Evolutionary conservation across 441 rosid genomes (phyloP).

Genomic region (Populus hybrid): DNA sequence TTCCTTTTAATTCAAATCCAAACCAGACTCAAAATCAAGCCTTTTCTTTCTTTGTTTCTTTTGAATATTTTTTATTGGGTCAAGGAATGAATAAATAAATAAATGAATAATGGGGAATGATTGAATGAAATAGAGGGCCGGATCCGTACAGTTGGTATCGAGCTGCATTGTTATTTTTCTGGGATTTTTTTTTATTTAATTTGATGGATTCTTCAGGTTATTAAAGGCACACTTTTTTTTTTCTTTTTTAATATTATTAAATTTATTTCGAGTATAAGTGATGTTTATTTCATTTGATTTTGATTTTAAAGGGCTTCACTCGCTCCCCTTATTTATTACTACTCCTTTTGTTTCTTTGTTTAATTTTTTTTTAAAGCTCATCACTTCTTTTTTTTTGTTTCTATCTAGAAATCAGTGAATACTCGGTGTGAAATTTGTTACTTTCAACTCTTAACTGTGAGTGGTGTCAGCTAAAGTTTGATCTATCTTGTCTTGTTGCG

Average conservation of each 20-base stretch:
- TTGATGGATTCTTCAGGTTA: background rate
- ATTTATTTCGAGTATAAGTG: background rate
- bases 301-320: background rate
- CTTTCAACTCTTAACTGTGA: background rate
- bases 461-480: background rate
- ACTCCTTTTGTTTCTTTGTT: background rate
- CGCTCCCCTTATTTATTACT: background rate
- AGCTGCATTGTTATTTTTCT: slow-evolving; percentile 41
- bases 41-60: background rate
- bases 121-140: slow-evolving; percentile 12
- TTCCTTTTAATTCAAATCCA: background rate
- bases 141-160: slow-evolving; percentile 37
- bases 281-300: background rate
- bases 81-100: too few relatives aligned
- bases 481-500: background rate
- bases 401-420: background rate
- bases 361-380: background rate
- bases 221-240: background rate
- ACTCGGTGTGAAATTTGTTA: background rate
- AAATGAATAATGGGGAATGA: background rate
- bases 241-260: too few relatives aligned
- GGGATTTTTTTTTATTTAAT: slow-evolving; percentile 19
- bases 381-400: too few relatives aligned
- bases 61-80: background rate
- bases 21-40: background rate